Evolutionary conservation across 371 early-diverging fungal genomes (phyloP), one percentile per base, ranked within the genome.

Genomic region (Haplosporangium sp.): DNA sequence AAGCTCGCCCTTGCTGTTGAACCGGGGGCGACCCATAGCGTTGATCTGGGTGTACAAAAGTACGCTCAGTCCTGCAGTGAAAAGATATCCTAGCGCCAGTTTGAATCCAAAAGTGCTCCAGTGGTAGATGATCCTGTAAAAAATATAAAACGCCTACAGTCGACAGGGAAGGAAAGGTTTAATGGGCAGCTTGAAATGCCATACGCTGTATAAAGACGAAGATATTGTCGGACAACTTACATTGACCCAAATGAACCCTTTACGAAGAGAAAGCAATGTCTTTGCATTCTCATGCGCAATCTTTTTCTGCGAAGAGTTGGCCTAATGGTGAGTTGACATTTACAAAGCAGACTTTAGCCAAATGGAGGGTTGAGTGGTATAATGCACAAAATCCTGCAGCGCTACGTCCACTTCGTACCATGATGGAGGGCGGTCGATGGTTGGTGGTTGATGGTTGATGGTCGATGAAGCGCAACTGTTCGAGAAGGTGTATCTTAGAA

Each of bases 281-380:
- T 85, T 82, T 48, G 84, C 82, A 75, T 94, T 94, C 40, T 88
- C 83, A 62, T 86, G 84, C 7, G 90, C 89, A 51, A 90, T 90
- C 70, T 90, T 90, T 69, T 94, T 94, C 12, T 89, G 90, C 5
- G 94, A 92, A 56, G 89, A 86, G 80, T 92, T 93, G 54, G 94
- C 94, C 94, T 92, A 83, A 6, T 7, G 50, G n/a, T 21, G 50
- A 56, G 9, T 16, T 16, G 20, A 36, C 0, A 16, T 18, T 13
- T 14, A 37, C n/a, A 29, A 16, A 36, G 8, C 6, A 16, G 10
- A n/a, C 5, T 11, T 56, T 41, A 40, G 36, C 6, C 41, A 0
- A 9, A 13, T 16, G 5, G 41, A 41, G 16, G 16, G 20, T 38
- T 16, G 16, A 16, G 41, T 6, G 2, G n/a, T 29, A 29, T 29